Evolutionary conservation across 768 basidiomycete species (phyloP), one percentile per base, ranked within the genome.

Genomic region (Tylopilus subfusipes): DNA sequence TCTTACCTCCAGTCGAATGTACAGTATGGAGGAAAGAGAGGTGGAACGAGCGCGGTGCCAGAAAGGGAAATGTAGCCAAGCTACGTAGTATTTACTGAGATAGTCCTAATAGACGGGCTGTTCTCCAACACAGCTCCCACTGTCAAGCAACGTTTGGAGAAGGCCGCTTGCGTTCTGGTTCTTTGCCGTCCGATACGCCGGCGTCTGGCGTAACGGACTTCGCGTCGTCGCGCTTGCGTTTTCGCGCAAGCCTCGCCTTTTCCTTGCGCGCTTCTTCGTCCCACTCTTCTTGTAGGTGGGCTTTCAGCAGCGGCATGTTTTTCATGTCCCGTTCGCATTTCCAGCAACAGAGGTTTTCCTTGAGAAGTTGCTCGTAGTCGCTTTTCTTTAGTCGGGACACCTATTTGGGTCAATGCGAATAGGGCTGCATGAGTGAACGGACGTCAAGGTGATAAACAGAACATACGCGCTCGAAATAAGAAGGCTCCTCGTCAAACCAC

Each of bases 251-350:
- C 52, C 66, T 77, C 34, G 68, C 70, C 57, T 76, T 79, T 61
- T 74, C 76, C 47, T 69, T 71, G 43, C 67, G 70, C 19, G 68
- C 73, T 50, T 78, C 70, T 46, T 75, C 72, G 34, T 85, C 79
- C 79, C 84, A 90, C 65, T 93, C 90, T 60, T 81, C 78, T 65
- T 86, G 80, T 9, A 95, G 74, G 66, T 96, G 93, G 11, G 67
- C 68, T 63, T 91, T 93, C 47, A 96, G 72, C 33, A 74, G 70
- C 0, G 91, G 90, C 54, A 95, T 87, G 55, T 85, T 90, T 61
- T 81, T 85, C 69, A 84, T 74, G 53, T 72, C 68, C 38, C 76
- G 68, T 22, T 78, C 74, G 69, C 93, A 96, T 50, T 72, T 78
- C 74, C 83, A 92, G 67, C 93, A 96, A 7, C 66, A 62, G 4